Evolutionary conservation across 2,329 filamentous ascomycete genomes (phyloP).

Genomic region (Hypoxylon sp.): DNA sequence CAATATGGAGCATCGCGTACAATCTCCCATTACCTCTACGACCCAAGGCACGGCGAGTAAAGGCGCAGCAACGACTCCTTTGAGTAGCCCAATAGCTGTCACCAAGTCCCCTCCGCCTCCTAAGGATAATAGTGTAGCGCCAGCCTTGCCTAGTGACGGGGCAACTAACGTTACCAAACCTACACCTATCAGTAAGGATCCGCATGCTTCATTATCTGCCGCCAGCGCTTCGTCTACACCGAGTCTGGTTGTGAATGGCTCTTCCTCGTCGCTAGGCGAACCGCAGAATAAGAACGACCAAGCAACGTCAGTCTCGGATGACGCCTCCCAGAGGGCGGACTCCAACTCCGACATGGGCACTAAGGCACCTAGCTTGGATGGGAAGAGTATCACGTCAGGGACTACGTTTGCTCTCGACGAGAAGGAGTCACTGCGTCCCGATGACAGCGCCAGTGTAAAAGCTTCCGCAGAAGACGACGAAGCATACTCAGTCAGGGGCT

Average conservation of each 20-base stretch:
- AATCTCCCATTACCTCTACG: constrained; percentile 32
- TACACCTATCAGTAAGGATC: constrained; percentile 36
- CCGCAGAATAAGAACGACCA: constrained; percentile 44
- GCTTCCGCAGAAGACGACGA: constrained; percentile 90
- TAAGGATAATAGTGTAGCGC: constrained; percentile 26
- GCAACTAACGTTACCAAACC: constrained; percentile 32
- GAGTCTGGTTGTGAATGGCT: constrained; percentile 60
- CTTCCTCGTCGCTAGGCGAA: constrained; percentile 52
- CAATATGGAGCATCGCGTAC: constrained; percentile 43
- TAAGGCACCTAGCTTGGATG: constrained; percentile 90
- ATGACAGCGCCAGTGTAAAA: constrained; percentile 94
- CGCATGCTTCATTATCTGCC: constrained; percentile 34
- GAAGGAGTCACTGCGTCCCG: constrained; percentile 91
- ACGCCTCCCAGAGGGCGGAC: constrained; percentile 65
- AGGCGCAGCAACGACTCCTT: constrained; percentile 28
- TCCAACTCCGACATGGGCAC: constrained; percentile 72
- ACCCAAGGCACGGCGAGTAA: constrained; percentile 33
- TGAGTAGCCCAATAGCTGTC: constrained; percentile 29
- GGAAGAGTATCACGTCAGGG: constrained; percentile 92
- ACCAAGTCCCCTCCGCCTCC: constrained; percentile 32
- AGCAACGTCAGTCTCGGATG: constrained; percentile 57
- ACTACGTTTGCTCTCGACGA: constrained; percentile 97
- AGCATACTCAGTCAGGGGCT: constrained; percentile 77
- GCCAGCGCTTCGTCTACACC: constrained; percentile 44
- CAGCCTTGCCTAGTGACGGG: constrained; percentile 17